A percentile compares a stretch with the other conserved stretches of the same genome.
Conservation (phyloP, 2,329 filamentous ascomycete genomes). For the Kalmusia sp. region DNA sequence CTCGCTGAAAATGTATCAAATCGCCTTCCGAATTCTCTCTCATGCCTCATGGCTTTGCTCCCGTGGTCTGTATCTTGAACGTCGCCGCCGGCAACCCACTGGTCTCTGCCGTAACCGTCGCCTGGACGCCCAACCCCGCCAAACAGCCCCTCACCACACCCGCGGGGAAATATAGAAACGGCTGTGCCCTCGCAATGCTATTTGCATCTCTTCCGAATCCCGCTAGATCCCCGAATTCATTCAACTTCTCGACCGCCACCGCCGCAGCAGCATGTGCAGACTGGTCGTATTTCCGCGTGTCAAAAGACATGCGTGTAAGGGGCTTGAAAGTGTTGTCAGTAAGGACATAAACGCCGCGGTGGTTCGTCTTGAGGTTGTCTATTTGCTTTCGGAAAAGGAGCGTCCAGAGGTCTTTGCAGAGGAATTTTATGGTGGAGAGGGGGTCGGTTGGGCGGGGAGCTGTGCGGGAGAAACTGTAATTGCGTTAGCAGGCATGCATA, state of each 20-base stretch:
- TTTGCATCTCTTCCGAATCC: conserved; percentile 59
- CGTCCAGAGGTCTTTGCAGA: conserved; percentile 98
- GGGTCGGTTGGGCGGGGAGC: conserved; percentile 89
- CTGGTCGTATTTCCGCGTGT: conserved; percentile 51
- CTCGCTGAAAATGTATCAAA: conserved; percentile 27
- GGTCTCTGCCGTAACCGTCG: conserved; percentile 89
- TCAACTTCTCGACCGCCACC: background rate
- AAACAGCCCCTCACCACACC: conserved; percentile 91
- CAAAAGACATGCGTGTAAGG: conserved; percentile 86
- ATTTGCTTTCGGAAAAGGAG: conserved; percentile 96
- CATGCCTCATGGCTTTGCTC: conserved; percentile 60
- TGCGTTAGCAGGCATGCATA: too few relatives aligned
- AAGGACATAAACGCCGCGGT: conserved; percentile 93
- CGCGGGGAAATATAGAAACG: conserved; percentile 94
- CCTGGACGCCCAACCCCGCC: conserved; percentile 87
- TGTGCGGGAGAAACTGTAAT: conserved; percentile 78
- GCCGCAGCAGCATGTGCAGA: conserved; percentile 36
- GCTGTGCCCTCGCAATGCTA: conserved; percentile 38
- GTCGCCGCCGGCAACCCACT: conserved; percentile 85
- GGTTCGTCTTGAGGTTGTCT: conserved; percentile 98
- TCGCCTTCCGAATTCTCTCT: background rate
- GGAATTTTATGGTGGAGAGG: conserved; percentile 95
- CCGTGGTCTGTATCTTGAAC: conserved; percentile 92
- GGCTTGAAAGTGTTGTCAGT: conserved; percentile 93
- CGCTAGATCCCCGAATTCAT: conserved; percentile 4